Base-by-base conservation (phyloP, 257 asterid genomes). In the Forsythia suspensa region DNA sequence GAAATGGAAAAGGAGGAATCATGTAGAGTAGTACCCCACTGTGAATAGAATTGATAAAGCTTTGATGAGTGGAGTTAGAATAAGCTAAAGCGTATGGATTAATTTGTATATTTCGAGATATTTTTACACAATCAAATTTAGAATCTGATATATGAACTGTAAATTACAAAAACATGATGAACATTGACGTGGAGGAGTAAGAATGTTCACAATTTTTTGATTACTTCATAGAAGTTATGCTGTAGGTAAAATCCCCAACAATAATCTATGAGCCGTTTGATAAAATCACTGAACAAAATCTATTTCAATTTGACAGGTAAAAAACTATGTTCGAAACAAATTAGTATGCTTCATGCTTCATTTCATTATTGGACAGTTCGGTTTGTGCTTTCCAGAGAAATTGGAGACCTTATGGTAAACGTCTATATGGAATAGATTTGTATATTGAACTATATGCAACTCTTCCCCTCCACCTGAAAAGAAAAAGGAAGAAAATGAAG, bases 131-230 rank as follows among this genome's bases (percentile, higher is more conserved):
- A 16, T 15, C 11, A 34, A 7, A 40, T 59, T 21, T n/a, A 38
- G 37, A 63, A 76, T 72, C 61, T 73, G 81, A 57, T 43, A 16
- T 65, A 18, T 29, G 55, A 68, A 34, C 75, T 71, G 36, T 36
- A 0, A 18, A 61, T 38, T 24, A 7, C 2, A 8, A 40, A 38
- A 74, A 11, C n/a, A 24, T 8, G 39, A 51, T 66, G 65, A 7
- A 6, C 29, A 20, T 16, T 24, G 16, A 55, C 0, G 65, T 5
- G 65, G 11, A 48, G 57, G 13, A 12, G 18, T 48, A 13, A 13
- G 57, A 48, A 48, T 48, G n/a, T 48, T 48, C 57, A 11, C 16
- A 44, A 48, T n/a, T 48, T 12, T 6, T 48, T 48, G 57, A 48
- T 48, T 48, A 48, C 65, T 42, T 65, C 70, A 38, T 2, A 37